phyloP scores from a whole-genome alignment of 805 yeast genomes.

The Yamadazyma paraphyllophila region DNA sequence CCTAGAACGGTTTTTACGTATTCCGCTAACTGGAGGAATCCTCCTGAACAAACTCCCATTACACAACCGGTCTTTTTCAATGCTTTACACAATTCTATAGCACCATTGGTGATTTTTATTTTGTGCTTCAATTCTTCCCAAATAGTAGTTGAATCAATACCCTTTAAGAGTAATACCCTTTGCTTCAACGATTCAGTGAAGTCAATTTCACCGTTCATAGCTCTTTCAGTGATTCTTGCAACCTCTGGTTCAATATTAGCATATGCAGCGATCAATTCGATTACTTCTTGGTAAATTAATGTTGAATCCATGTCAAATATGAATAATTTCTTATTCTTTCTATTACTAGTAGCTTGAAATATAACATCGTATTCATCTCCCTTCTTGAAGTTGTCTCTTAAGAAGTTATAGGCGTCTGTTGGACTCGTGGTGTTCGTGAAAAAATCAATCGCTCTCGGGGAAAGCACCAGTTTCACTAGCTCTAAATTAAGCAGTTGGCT shows the following conservation, averaged over 20 bases:
- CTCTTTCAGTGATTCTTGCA: conserved; percentile 83
- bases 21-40: conserved; percentile 85
- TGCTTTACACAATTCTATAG: conserved; percentile 61
- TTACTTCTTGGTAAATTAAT: conserved; percentile 91
- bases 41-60: conserved; percentile 91
- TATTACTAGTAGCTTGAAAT: conserved; percentile 22
- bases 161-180: conserved; percentile 78
- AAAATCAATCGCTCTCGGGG: conserved; percentile 25
- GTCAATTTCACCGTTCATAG: conserved; percentile 97
- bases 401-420: conserved; percentile 3
- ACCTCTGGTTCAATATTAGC: conserved; percentile 90
- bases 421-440: conserved; percentile 7
- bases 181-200: conserved; percentile 75
- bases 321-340: conserved; percentile 52
- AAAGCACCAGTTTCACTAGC: conserved; percentile 6
- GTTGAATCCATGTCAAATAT: conserved; percentile 99
- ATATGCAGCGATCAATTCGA: conserved; percentile 90
- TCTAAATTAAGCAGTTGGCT: neutral
- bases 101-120: conserved; percentile 82
- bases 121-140: conserved; percentile 78
- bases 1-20: conserved; percentile 65
- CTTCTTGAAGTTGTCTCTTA: conserved; percentile 10
- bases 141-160: conserved; percentile 66
- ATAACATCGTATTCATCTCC: conserved; percentile 29
- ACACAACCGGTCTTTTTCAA: conserved; percentile 62